Percentiles rank a stretch among this genome's conserved stretches.
Conservation (phyloP, 805 yeast genomes). For the Diddensiella caesifluorescens region DNA sequence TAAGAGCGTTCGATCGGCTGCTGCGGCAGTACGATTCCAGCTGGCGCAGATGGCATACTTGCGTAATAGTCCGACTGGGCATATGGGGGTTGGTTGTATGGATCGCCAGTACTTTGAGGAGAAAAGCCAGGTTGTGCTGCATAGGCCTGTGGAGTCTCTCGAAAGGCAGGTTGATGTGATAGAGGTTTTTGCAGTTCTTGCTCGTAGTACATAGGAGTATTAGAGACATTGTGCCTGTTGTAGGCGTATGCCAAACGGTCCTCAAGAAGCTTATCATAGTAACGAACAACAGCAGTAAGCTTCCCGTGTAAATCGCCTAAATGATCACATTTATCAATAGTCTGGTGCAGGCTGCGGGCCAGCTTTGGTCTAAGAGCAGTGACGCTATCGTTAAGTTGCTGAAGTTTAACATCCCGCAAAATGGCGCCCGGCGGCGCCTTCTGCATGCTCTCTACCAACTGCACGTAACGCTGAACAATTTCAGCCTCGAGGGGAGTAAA, state of each 20-base stretch:
- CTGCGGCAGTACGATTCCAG: no score
- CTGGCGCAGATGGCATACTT: no score
- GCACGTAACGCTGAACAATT: slow-evolving; percentile 60
- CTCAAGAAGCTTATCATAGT: slow-evolving; percentile 75
- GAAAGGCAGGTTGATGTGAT: slow-evolving; percentile 2
- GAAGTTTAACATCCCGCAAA: slow-evolving; percentile 45
- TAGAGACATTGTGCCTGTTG: slow-evolving; percentile 12
- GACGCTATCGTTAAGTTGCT: slow-evolving; percentile 55
- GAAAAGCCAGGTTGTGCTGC: slow-evolving; percentile 3
- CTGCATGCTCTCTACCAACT: slow-evolving; percentile 52
- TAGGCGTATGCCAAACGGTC: slow-evolving; percentile 41
- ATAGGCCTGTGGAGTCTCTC: slow-evolving; percentile 7
- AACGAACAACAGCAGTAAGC: slow-evolving; percentile 63
- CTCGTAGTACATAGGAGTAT: slow-evolving; percentile 1
- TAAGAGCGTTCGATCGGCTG: no score
- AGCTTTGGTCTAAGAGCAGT: slow-evolving; percentile 63
- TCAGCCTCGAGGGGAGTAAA: slow-evolving; percentile 63
- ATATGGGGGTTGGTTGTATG: slow-evolving; percentile 4
- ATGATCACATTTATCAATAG: slow-evolving; percentile 57
- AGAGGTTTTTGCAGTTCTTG: slow-evolving; percentile 2
- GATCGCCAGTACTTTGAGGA: neutral
- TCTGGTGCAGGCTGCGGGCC: slow-evolving; percentile 51
- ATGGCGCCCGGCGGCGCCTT: slow-evolving; percentile 42
- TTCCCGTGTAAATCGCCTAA: slow-evolving; percentile 72
- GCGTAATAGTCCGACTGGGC: no score